phyloP scores from a whole-genome alignment of 75 land plant genomes.

The Larix kaempferi region DNA sequence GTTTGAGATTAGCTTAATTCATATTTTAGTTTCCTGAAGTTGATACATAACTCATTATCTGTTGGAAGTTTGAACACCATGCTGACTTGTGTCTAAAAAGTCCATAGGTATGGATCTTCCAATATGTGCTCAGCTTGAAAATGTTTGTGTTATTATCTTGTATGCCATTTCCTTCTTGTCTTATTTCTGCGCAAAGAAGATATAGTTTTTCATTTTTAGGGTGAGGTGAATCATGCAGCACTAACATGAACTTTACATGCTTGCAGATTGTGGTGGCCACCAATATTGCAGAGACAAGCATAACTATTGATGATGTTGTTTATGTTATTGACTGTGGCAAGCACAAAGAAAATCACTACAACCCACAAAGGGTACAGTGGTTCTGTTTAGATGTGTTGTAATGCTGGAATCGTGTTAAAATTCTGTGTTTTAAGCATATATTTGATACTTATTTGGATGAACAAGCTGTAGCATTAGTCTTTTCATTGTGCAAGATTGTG shows the following conservation, averaged over 20 bases:
- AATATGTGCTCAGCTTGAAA: not conserved
- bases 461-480: not conserved
- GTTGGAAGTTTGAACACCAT: no score
- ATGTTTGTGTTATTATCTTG: not conserved
- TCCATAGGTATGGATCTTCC: no score
- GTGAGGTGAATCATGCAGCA: not conserved
- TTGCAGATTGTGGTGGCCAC: constrained; percentile 82
- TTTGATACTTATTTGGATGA: not conserved
- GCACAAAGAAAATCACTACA: constrained; percentile 92
- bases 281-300: constrained; percentile 93
- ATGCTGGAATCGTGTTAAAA: not conserved
- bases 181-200: not conserved
- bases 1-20: no score
- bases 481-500: not conserved
- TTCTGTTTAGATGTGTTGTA: not conserved
- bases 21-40: no score
- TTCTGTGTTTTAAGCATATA: not conserved
- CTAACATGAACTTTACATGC: not conserved
- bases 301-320: constrained; percentile 94
- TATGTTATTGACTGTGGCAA: constrained; percentile 94
- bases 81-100: no score
- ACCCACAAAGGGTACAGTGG: constrained; percentile 73
- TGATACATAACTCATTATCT: no score
- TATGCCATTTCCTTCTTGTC: not conserved
- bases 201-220: not conserved